A percentile compares a stretch with the other conserved stretches of the same genome.
Conservation (phyloP, 352 stramenopile species). For the Aphanomyces euteiches region DNA sequence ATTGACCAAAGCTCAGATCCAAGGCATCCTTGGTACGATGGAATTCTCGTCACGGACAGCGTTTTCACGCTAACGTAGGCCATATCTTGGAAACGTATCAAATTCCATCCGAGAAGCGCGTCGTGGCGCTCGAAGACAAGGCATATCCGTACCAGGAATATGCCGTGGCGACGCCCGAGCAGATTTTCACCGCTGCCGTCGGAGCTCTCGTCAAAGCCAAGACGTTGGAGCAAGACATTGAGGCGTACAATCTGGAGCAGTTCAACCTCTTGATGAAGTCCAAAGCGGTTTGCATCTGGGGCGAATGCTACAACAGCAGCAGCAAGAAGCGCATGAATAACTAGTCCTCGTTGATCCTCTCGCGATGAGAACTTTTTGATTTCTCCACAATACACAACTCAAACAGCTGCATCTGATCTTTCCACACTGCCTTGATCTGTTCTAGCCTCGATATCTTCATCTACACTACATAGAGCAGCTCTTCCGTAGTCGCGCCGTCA, state of each 20-base stretch:
- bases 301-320: conserved; percentile 76
- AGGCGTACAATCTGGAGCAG: conserved; percentile 66
- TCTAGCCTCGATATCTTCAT: too few relatives aligned
- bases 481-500: too few relatives aligned
- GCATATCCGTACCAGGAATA: conserved; percentile 80
- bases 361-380: not conserved
- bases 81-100: conserved; percentile 74
- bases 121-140: conserved; percentile 58
- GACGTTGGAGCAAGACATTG: conserved; percentile 51
- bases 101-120: conserved; percentile 80
- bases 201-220: conserved; percentile 36
- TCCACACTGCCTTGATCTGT: too few relatives aligned
- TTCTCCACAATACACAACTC: not conserved
- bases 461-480: too few relatives aligned
- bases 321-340: conserved; percentile 51
- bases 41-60: not conserved
- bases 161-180: conserved; percentile 40
- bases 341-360: not conserved
- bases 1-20: conserved; percentile 3
- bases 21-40: conserved; percentile 22
- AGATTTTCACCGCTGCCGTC: conserved; percentile 39
- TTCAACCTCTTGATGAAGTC: conserved; percentile 74
- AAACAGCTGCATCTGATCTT: too few relatives aligned
- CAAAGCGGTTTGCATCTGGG: conserved; percentile 79
- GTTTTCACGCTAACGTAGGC: conserved; percentile 32